phyloP scores from a whole-genome alignment of 257 asterid species.

The Solanum medicagineum region DNA sequence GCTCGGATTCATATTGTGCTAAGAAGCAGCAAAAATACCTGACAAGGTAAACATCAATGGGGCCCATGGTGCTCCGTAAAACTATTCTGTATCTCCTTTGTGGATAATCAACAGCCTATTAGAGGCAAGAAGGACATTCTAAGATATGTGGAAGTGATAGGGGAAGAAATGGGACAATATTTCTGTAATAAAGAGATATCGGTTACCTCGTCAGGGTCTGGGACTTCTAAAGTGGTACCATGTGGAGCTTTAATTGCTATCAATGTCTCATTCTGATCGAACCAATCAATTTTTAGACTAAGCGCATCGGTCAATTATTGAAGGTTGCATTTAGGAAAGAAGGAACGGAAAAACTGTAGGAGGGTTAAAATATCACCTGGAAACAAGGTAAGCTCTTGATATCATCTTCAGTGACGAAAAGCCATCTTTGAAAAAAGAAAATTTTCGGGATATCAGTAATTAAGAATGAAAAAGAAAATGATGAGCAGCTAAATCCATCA shows the following conservation, averaged over 20 bases:
- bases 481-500: neutral
- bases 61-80: conserved; percentile 90
- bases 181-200: neutral
- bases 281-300: neutral
- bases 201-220: conserved; percentile 86
- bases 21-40: conserved; percentile 34
- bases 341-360: neutral
- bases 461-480: neutral
- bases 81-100: conserved; percentile 81
- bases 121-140: neutral
- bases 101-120: conserved; percentile 82
- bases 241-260: conserved; percentile 96
- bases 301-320: neutral
- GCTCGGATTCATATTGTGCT: neutral
- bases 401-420: conserved; percentile 83
- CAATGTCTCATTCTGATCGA: conserved; percentile 68
- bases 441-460: neutral
- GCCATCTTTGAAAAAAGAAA: conserved; percentile 46
- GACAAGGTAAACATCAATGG: conserved; percentile 78
- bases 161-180: neutral
- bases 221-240: conserved; percentile 93
- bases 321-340: neutral
- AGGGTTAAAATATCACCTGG: conserved; percentile 39
- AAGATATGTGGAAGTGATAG: neutral
- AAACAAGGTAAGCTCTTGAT: conserved; percentile 72